Evolutionary conservation across 371 early-diverging fungal species (phyloP).

Genomic region (Mucor indicus): DNA sequence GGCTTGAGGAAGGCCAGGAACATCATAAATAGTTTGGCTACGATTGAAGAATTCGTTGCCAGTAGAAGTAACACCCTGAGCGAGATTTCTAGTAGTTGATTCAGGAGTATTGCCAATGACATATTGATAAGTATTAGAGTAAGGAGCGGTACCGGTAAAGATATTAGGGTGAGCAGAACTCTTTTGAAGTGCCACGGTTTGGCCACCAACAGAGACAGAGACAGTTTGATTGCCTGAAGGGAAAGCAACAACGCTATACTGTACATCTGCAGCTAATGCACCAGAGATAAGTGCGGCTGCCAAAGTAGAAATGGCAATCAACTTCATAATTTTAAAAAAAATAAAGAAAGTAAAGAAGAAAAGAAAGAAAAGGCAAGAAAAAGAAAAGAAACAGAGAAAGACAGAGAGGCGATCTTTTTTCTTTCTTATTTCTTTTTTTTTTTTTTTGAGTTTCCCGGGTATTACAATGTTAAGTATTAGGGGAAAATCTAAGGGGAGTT

Average conservation of each 20-base stretch:
- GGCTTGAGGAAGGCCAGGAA: slow-evolving; percentile 53
- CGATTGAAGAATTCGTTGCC: slow-evolving; percentile 54
- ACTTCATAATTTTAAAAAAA: slow-evolving; percentile 16
- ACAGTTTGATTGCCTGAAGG: slow-evolving; percentile 29
- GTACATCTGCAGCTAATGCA: slow-evolving; percentile 26
- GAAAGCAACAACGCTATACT: slow-evolving; percentile 38
- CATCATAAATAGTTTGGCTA: slow-evolving; percentile 28
- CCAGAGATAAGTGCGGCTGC: slow-evolving; percentile 8
- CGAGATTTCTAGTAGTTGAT: slow-evolving; percentile 25
- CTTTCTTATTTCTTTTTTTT: no score
- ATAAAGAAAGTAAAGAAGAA: no score
- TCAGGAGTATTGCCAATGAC: slow-evolving; percentile 19
- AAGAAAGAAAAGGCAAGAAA: no score
- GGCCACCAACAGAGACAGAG: slow-evolving; percentile 27
- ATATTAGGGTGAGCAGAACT: slow-evolving; percentile 21
- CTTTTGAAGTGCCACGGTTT: slow-evolving; percentile 15
- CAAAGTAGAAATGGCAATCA: slow-evolving; percentile 10
- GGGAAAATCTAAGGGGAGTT: no score
- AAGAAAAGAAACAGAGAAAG: no score
- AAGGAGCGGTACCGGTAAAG: slow-evolving; percentile 32
- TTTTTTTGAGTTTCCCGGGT: no score
- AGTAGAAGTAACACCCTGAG: slow-evolving; percentile 32
- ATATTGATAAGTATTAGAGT: slow-evolving; percentile 27
- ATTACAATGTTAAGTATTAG: no score
- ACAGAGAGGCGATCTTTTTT: no score